Evolutionary conservation across 768 basidiomycete genomes (phyloP), one percentile per base, ranked within the genome.

Genomic region (Xerocomellus intermedius): DNA sequence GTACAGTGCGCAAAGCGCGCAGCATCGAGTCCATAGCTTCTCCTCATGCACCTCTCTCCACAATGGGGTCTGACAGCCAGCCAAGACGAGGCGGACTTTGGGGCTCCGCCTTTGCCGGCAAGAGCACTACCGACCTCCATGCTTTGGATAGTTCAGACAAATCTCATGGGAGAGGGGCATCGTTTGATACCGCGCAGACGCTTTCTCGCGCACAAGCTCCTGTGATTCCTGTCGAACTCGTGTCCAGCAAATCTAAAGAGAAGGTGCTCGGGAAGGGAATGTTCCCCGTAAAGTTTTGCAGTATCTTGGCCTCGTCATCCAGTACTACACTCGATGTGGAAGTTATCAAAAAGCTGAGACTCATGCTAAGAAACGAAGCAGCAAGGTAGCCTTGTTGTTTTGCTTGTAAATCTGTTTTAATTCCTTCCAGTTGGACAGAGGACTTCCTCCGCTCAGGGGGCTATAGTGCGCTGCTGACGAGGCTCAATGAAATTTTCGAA

Each of bases 341-440:
- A 58, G 78, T 83, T 33, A 78, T 95, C 42, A 97, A 97, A 74
- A 95, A 94, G 70, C 69, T 99, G 54, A 76, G 94, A 55, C 74
- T 98, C 56, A 69, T 97, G 61, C 76, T 99, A 22, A 77, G 97
- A 52, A 97, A 97, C 62, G 97, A 98, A 72, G 80, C 86, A n/a
- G 93, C 95, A 2, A 82, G 78, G 91, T 94, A 70, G 56, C 75
- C 64, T 19, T 41, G 4, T 22, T 28, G 30, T 42, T 32, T 56
- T 21, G 24, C 21, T 44, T 5, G 44, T 22, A 50, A 30, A 44
- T 33, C 1, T 12, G 16, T 54, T 48, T 54, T 52, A 30, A 53
- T 50, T 35, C 42, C 45, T 42, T 49, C 0, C 56, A 95, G 93
- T 50, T 98, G 96, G 95, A 87, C 97, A 13, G 81, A 91, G 61